Percentiles rank a stretch among this genome's conserved stretches.
Evolutionary conservation across 2,329 filamentous ascomycete species (phyloP).

Genomic region (Pyrenophora tritici-repentis): DNA sequence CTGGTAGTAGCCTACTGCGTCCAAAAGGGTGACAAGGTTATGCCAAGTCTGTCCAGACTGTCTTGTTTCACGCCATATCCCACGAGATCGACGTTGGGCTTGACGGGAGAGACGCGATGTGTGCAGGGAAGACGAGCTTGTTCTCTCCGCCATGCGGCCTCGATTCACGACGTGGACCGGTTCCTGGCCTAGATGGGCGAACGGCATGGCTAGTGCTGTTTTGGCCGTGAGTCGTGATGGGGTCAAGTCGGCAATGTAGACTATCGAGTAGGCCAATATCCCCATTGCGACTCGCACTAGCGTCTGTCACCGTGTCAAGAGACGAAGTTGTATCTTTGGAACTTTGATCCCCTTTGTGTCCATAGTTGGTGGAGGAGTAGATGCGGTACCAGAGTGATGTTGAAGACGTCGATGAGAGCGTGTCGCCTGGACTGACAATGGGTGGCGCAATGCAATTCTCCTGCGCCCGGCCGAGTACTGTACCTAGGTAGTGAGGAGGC

Average conservation of each 20-base stretch:
- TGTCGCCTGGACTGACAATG: neutral
- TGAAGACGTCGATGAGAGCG: neutral
- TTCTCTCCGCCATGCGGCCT: neutral
- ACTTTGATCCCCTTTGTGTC: neutral
- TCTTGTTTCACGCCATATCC: neutral
- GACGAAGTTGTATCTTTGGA: neutral
- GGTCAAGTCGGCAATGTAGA: neutral
- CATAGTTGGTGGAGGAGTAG: neutral
- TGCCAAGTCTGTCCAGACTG: neutral
- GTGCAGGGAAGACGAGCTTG: neutral
- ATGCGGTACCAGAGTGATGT: neutral
- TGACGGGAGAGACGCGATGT: neutral
- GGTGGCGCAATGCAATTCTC: neutral
- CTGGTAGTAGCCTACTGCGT: slow-evolving; percentile 1
- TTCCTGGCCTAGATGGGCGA: too few relatives aligned
- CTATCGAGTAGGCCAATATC: neutral
- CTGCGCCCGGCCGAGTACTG: neutral
- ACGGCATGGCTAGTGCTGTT: neutral
- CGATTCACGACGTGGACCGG: too few relatives aligned
- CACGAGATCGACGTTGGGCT: slow-evolving; percentile 4
- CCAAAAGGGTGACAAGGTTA: slow-evolving; percentile 6
- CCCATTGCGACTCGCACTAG: neutral
- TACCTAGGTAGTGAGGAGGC: neutral
- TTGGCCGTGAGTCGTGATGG: neutral
- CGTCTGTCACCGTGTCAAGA: neutral